A percentile compares a stretch with the other conserved stretches of the same genome.
phyloP scores from a whole-genome alignment of 805 yeast genomes.

The Yarrowia sp. region DNA sequence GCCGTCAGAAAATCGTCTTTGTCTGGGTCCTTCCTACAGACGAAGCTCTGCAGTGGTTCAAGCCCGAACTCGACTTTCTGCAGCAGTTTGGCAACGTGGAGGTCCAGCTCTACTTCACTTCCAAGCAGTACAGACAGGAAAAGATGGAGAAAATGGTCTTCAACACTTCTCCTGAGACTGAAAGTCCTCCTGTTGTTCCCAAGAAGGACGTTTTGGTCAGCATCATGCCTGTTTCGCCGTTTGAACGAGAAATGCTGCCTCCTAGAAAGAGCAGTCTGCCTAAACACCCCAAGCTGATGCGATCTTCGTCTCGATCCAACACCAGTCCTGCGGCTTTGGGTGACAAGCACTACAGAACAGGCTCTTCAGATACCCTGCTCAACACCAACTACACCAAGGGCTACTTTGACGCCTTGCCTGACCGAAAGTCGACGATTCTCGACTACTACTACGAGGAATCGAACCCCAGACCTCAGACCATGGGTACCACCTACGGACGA shows the following conservation, averaged over 20 bases:
- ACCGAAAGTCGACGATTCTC: neutral
- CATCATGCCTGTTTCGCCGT: constrained; percentile 10
- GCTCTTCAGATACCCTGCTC: constrained; percentile 40
- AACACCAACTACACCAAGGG: neutral
- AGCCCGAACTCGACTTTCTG: constrained; percentile 45
- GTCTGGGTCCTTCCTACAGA: constrained; percentile 48
- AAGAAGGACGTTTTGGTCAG: neutral
- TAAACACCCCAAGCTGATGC: neutral
- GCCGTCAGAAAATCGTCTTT: constrained; percentile 44
- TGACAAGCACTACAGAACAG: neutral
- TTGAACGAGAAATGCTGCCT: neutral
- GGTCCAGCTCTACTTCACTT: constrained; percentile 50
- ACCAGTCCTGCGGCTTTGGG: constrained; percentile 39
- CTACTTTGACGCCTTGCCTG: neutral
- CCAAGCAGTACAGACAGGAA: constrained; percentile 11
- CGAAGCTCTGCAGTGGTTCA: constrained; percentile 47
- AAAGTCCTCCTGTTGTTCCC: neutral
- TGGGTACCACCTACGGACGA: constrained; percentile 45
- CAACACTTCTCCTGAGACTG: too few relatives aligned
- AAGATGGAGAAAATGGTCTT: neutral
- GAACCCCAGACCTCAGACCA: neutral
- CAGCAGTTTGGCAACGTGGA: constrained; percentile 46
- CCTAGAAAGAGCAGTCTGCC: neutral
- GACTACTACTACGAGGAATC: constrained; percentile 6
- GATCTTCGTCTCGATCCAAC: neutral